Evolutionary conservation across 176 grass and related monocot species (phyloP).

Genomic region (Rhynchospora pubera): DNA sequence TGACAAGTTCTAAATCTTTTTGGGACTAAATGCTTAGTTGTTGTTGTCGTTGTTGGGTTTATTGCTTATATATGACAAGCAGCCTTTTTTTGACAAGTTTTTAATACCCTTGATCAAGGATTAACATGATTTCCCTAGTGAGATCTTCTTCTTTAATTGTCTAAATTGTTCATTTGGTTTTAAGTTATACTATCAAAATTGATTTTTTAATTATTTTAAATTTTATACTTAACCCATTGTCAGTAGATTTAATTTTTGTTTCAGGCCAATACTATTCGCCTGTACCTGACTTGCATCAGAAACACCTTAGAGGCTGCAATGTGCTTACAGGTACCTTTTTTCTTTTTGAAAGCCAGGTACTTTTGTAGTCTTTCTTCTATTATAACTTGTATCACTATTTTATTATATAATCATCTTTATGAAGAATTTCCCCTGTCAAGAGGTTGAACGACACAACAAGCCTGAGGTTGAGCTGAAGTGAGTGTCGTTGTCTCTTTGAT

Average conservation of each 20-base stretch:
- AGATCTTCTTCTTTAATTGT: background rate
- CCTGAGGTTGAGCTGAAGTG: slow-evolving; percentile 94
- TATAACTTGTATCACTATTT: background rate
- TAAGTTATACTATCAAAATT: background rate
- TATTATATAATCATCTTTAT: slow-evolving; percentile 5
- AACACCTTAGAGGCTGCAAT: slow-evolving; percentile 95
- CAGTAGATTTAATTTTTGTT: slow-evolving; percentile 4
- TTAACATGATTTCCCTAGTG: background rate
- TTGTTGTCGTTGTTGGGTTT: too few species aligned
- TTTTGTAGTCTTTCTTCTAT: background rate
- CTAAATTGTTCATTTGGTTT: background rate
- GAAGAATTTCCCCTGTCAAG: slow-evolving; percentile 97
- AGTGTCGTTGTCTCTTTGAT: slow-evolving; percentile 12
- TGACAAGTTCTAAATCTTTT: background rate
- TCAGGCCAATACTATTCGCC: slow-evolving; percentile 62
- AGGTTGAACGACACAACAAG: slow-evolving; percentile 97
- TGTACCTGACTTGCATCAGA: slow-evolving; percentile 89
- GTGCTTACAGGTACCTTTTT: slow-evolving; percentile 72
- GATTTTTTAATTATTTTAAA: too few species aligned
- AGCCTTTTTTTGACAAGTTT: too few species aligned
- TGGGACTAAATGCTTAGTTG: background rate
- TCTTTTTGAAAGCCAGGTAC: background rate
- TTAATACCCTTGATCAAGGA: background rate
- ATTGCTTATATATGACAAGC: background rate
- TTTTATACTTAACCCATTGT: background rate